Conservation (phyloP, 441 rosid genomes). For the Pelargonium fulgidum region DNA sequence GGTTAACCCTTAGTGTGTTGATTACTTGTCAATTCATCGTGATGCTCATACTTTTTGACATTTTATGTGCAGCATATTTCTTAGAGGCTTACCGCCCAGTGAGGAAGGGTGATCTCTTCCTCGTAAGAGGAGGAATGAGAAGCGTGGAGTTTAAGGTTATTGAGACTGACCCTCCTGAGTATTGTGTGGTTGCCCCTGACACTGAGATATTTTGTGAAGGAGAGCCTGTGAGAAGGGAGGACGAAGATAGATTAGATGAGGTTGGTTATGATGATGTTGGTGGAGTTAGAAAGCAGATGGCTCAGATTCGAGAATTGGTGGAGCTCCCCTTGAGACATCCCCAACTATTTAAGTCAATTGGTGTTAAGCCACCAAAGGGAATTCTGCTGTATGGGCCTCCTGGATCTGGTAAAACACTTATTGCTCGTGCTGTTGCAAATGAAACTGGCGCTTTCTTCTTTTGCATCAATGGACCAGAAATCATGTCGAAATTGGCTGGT, state of each 20-base stretch:
- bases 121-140: conserved; percentile 69
- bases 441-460: conserved; percentile 71
- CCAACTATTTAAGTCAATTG: conserved; percentile 66
- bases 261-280: conserved; percentile 82
- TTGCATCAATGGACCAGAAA: conserved; percentile 59
- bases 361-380: conserved; percentile 74
- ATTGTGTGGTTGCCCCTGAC: conserved; percentile 65
- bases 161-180: conserved; percentile 22
- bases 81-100: conserved; percentile 65
- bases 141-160: conserved; percentile 59
- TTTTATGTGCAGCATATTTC: conserved; percentile 46
- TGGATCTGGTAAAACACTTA: too few relatives aligned
- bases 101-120: conserved; percentile 56
- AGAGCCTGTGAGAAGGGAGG: conserved; percentile 67
- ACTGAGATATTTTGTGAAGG: conserved; percentile 73
- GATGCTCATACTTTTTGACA: neutral
- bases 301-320: conserved; percentile 74
- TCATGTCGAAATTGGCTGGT: conserved; percentile 68
- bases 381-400: conserved; percentile 33
- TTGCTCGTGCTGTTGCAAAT: conserved; percentile 64
- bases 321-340: conserved; percentile 74
- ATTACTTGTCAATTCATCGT: neutral
- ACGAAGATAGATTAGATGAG: conserved; percentile 60
- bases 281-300: conserved; percentile 75
- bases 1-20: too few relatives aligned